A percentile compares a stretch with the other conserved stretches of the same genome.
These are phyloP conservation scores for Capsicum baccatum DNA, from an alignment of 257 asterid species.

Conservation along the genomic window DNA sequence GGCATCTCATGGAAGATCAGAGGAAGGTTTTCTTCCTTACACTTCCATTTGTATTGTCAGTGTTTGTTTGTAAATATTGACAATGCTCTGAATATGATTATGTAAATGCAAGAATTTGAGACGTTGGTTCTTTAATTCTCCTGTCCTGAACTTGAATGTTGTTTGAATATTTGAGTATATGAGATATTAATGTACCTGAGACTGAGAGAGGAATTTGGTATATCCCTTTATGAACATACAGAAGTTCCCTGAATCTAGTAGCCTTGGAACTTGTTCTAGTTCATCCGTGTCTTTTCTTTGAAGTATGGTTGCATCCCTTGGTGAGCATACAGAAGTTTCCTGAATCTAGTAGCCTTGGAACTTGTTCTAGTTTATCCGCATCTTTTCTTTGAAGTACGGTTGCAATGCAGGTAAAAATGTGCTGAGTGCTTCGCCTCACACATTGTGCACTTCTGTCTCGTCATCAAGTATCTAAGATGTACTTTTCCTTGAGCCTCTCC, in stretches of 20 bases:
- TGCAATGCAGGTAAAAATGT: not conserved
- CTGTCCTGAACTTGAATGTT: not conserved
- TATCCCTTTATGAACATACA: not conserved
- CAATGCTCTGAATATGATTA: not conserved
- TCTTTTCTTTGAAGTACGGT: too few relatives aligned
- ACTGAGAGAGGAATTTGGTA: not conserved
- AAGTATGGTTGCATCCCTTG: not conserved
- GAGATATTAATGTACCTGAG: not conserved
- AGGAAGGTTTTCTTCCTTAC: conserved; percentile 60
- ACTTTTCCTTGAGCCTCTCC: not conserved
- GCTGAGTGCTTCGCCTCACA: not conserved
- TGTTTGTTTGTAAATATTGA: not conserved
- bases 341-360: not conserved
- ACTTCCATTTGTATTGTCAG: not conserved
- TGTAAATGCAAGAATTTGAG: conserved; percentile 2
- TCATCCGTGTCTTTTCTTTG: too few relatives aligned
- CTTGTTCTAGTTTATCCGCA: too few relatives aligned
- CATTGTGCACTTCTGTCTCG: not conserved
- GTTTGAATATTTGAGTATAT: not conserved
- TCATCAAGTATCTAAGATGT: not conserved
- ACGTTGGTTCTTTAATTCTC: conserved; percentile 1
- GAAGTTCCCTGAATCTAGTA: not conserved
- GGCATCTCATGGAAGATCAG: conserved; percentile 78
- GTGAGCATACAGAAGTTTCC: not conserved
- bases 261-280: too few relatives aligned